Evolutionary conservation across 2,329 filamentous ascomycete genomes (phyloP).

Genomic region (Diatrype stigma): DNA sequence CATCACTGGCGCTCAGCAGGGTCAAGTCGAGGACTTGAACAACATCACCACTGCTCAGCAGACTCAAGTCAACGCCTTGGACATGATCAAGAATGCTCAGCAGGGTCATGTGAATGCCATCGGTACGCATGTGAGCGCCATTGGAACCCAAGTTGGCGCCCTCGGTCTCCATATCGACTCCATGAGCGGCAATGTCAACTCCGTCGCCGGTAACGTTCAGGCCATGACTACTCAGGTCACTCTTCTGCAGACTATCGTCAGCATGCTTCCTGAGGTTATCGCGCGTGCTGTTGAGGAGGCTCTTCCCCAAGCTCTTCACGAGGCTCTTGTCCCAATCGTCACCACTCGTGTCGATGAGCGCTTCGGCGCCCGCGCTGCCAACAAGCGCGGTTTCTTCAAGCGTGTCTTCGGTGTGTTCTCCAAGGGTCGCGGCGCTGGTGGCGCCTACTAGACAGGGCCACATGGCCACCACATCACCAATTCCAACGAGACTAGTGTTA

Average conservation of each 20-base stretch:
- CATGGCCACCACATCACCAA: not conserved
- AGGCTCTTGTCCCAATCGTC: conserved; percentile 9
- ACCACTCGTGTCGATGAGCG: conserved; percentile 9
- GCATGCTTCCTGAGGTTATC: conserved; percentile 23
- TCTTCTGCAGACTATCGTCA: conserved; percentile 20
- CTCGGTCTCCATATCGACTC: conserved; percentile 22
- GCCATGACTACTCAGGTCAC: conserved; percentile 11
- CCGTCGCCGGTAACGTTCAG: conserved; percentile 21
- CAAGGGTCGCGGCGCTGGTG: not conserved
- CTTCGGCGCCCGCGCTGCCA: not conserved
- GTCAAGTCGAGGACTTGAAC: too few species aligned
- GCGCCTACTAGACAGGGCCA: not conserved
- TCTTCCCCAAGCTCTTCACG: conserved; percentile 8
- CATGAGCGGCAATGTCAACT: conserved; percentile 21
- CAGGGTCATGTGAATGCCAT: conserved; percentile 21
- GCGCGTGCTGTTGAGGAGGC: conserved; percentile 9
- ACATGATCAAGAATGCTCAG: too few species aligned
- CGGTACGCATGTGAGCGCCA: conserved; percentile 19
- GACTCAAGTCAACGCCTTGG: conserved; percentile 6
- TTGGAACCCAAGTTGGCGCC: conserved; percentile 20
- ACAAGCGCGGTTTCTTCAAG: conserved; percentile 1
- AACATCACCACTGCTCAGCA: conserved; percentile 1
- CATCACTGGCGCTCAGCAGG: not conserved
- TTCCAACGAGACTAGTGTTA: too few species aligned
- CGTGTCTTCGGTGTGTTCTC: conserved; percentile 7